Evolutionary conservation across 129 eudicot genomes (phyloP), one percentile per base, ranked within the genome.

Genomic region (Centrapalus pauciflorus): DNA sequence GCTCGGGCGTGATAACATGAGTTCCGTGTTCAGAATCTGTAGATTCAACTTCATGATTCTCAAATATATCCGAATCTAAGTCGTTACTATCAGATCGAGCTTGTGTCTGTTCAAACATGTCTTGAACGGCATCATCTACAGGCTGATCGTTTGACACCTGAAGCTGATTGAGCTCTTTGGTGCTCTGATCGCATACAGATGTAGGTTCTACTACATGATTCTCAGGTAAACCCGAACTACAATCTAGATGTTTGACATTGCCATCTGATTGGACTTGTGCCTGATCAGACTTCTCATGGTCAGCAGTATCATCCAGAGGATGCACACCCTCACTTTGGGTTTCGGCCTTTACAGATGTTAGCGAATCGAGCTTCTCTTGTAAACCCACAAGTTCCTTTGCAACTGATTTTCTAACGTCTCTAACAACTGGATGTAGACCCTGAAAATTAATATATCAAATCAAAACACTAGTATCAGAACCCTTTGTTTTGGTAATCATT

Each of bases 321-420:
- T 52, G 64, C 17, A 9, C 34, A 5, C 17, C 32, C 2, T 69
- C 71, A 10, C 13, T 27, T 19, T 58, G 34, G 23, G 51, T 54
- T 46, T 89, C 76, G 20, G 77, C 7, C 41, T 67, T 70, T 29
- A 69, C 45, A 2, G 3, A 41, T 20, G 67, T 24, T 19, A 90
- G 8, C 5, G 79, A 48, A 74, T 92, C 98, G 2, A 92, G 85
- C 68, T 75, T 74, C 85, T 92, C 98, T 64, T 88, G 98, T 58
- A 92, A 77, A 35, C 72, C 66, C 17, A 85, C 86, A 40, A 92
- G 93, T 73, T 85, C 98, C 76, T 80, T 92, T 1, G 92, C 98
- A 17, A 88, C 96, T 2, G 84, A 79, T 79, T 86, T 88, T 30
- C 98, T 81, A 17, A 77, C 21, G 12, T 83, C 94, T 41, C 98